Base-by-base conservation (phyloP, 2,329 filamentous ascomycete genomes). In the Colletotrichum liriopes region DNA sequence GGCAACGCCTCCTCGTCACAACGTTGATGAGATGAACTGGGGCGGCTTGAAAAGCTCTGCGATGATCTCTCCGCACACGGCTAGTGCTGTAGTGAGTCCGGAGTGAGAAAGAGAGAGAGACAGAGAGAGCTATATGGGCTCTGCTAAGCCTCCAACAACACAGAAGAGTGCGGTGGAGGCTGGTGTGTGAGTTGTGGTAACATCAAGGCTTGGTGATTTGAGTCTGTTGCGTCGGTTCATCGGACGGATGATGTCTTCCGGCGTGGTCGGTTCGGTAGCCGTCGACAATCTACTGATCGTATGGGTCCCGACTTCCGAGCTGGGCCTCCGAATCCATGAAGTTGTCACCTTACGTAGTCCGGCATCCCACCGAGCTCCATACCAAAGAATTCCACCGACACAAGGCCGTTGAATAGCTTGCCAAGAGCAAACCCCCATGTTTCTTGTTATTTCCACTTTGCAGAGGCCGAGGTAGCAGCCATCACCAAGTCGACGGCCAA, bases 351-450 rank as follows among this genome's bases (percentile, higher is more conserved):
- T 51, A 23, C 29, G 6, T 1, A 16, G 35, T 23, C 11, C 37
- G n/a, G 41, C 18, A 37, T 41, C 43, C 65, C 37, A 43, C 35
- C 29, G 14, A 18, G 32, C 45, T 26, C 52, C 52, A 58, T 51
- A 26, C 12, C 18, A 18, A 26, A 3, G 16, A 20, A 41, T 49
- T 35, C n/a, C 43, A 64, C 69, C 69, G 69, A 72, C 32, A 16
- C 69, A 72, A 72, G 69, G 65, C 69, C 69, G 59, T n/a, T 43
- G 12, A 2, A 35, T n/a, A 35, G 29, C 16, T 59, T 72, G 65
- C 65, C 59, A 69, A 72, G 69, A 68, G 37, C 5, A 4, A 2
- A 47, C 49, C 20, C 32, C 26, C 20, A 37, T 18, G 20, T 41
- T 29, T 16, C 43, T 32, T 39, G 35, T 6, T 8, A 51, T 51